These are phyloP conservation scores for Cryptomeria japonica DNA, from an alignment of 75 land plant species.

Conservation along the genomic window DNA sequence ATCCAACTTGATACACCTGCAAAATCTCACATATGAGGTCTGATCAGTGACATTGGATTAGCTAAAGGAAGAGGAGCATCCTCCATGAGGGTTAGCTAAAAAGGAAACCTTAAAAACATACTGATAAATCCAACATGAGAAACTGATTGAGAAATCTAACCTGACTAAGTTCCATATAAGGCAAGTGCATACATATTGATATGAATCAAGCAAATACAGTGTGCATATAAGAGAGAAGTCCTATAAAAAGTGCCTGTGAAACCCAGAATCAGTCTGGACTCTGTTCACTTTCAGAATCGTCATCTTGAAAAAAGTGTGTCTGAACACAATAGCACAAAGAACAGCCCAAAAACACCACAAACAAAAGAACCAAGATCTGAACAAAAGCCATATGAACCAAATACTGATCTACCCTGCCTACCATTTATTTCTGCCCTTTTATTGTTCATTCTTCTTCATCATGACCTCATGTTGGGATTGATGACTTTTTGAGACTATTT, in stretches of 20 bases:
- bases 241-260: not conserved
- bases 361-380: slow-evolving; percentile 6
- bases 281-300: not conserved
- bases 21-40: too few relatives aligned
- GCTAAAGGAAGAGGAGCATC: too few relatives aligned
- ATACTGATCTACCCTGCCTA: not conserved
- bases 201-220: not conserved
- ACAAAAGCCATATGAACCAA: not conserved
- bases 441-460: too few relatives aligned
- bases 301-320: not conserved
- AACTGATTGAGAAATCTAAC: too few relatives aligned
- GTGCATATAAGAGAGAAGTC: not conserved
- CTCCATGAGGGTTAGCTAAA: too few relatives aligned
- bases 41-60: too few relatives aligned
- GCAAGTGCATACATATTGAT: not conserved
- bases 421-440: not conserved
- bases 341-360: not conserved
- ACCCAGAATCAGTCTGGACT: not conserved
- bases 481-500: too few relatives aligned
- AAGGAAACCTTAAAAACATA: too few relatives aligned
- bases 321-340: not conserved
- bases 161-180: not conserved
- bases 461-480: too few relatives aligned
- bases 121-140: too few relatives aligned
- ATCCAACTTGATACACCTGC: too few relatives aligned